Conservation (phyloP, 2,329 filamentous ascomycete species). For the Trichophyton rubrum region DNA sequence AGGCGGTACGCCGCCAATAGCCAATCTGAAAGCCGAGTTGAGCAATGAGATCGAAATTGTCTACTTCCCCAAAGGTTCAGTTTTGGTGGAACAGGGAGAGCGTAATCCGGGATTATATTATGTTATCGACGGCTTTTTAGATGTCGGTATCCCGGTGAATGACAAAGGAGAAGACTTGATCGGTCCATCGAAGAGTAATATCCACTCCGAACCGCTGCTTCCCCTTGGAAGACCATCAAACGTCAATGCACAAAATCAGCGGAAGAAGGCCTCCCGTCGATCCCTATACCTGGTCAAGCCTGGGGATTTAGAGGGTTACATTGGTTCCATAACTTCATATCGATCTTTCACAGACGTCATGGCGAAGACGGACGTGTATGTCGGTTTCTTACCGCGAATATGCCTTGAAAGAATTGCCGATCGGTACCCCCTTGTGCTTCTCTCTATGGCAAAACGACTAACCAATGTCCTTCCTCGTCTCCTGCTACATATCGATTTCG, state of each 20-base stretch:
- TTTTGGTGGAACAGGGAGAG: constrained; percentile 92
- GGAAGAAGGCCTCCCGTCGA: constrained; percentile 40
- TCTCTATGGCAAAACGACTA: constrained; percentile 91
- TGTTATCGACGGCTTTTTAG: constrained; percentile 90
- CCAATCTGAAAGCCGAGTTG: constrained; percentile 62
- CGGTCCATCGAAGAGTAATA: constrained; percentile 22
- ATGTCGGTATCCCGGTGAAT: constrained; percentile 71
- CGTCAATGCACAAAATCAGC: constrained; percentile 21
- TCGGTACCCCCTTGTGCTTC: constrained; percentile 74
- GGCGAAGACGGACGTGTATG: constrained; percentile 96
- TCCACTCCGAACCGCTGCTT: constrained; percentile 31
- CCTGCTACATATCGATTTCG: constrained; percentile 94
- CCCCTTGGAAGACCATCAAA: constrained; percentile 31
- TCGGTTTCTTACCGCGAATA: constrained; percentile 77
- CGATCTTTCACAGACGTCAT: constrained; percentile 93
- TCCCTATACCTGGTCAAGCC: constrained; percentile 88
- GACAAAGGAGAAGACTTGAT: constrained; percentile 40
- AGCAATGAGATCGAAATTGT: constrained; percentile 92
- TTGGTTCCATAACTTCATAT: constrained; percentile 88
- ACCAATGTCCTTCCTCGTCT: constrained; percentile 79
- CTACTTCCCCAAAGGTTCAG: constrained; percentile 86
- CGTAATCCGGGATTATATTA: constrained; percentile 96
- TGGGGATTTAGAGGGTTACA: constrained; percentile 83
- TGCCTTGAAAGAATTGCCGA: constrained; percentile 88
- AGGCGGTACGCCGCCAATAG: constrained; percentile 48